These are phyloP conservation scores for Saksenaea oblongispora DNA, from an alignment of 371 early-diverging fungal species.

Conservation along the genomic window DNA sequence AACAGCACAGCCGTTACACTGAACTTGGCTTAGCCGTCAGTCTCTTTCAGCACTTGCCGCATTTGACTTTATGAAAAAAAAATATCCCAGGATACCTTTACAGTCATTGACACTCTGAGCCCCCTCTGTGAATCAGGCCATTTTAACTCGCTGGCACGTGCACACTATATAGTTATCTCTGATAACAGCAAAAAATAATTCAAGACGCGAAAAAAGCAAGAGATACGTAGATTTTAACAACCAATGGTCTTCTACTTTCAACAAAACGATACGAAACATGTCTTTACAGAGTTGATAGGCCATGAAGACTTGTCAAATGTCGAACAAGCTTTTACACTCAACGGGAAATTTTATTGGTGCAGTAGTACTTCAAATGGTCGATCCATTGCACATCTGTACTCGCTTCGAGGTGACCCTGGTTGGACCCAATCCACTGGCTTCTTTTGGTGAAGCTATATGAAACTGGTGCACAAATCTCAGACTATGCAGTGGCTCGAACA, in stretches of 20 bases:
- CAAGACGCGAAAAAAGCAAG: not conserved
- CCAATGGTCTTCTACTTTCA: not conserved
- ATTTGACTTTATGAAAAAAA: not conserved
- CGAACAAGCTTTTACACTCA: not conserved
- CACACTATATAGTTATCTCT: constrained; percentile 5
- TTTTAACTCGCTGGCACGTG: not conserved
- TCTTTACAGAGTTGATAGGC: not conserved
- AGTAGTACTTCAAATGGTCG: not conserved
- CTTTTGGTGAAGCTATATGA: not conserved
- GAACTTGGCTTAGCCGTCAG: not conserved
- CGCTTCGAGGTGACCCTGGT: not conserved
- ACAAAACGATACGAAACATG: not conserved
- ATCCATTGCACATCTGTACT: not conserved
- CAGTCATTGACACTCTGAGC: not conserved
- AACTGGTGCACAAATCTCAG: not conserved
- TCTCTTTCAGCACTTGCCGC: not conserved
- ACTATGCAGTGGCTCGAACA: not conserved
- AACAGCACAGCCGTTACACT: not conserved
- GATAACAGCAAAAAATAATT: constrained; percentile 8
- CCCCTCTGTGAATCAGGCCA: not conserved
- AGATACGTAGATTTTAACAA: not conserved
- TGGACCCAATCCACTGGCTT: constrained; percentile 3
- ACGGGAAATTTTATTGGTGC: not conserved
- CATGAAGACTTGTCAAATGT: not conserved
- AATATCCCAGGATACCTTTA: not conserved